phyloP scores from a whole-genome alignment of 75 land plant genomes.

The Azolla pinnata region DNA sequence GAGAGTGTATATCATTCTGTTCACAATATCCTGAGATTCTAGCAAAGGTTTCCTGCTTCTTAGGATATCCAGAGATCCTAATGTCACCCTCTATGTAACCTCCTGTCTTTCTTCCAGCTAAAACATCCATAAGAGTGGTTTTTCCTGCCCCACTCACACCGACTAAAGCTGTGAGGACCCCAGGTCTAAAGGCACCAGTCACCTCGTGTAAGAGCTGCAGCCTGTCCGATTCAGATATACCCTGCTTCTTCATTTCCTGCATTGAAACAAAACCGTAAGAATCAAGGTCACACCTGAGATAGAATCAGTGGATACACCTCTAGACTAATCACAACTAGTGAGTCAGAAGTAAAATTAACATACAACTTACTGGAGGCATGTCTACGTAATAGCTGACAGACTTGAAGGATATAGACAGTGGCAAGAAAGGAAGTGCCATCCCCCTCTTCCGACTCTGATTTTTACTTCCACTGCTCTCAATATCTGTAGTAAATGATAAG shows the following conservation, averaged over 20 bases:
- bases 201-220: conserved; percentile 50
- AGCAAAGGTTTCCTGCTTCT: conserved; percentile 70
- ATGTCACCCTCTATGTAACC: conserved; percentile 55
- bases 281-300: neutral
- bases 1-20: conserved; percentile 49
- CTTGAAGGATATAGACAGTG: conserved; percentile 59
- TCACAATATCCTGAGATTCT: conserved; percentile 63
- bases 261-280: neutral
- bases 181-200: conserved; percentile 71
- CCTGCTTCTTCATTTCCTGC: conserved; percentile 64
- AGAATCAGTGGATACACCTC: neutral
- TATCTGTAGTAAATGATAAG: no score
- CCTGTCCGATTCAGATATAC: conserved; percentile 32
- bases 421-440: conserved; percentile 65
- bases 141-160: conserved; percentile 84
- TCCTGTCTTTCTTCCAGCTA: conserved; percentile 57
- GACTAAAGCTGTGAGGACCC: conserved; percentile 72
- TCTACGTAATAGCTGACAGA: conserved; percentile 65
- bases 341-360: neutral
- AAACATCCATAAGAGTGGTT: conserved; percentile 65
- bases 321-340: neutral
- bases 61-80: conserved; percentile 46
- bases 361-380: conserved; percentile 61
- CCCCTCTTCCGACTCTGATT: no score
- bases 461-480: no score